Conservation (phyloP, 1,284 basidiomycete species). For the Tilletia indica region DNA sequence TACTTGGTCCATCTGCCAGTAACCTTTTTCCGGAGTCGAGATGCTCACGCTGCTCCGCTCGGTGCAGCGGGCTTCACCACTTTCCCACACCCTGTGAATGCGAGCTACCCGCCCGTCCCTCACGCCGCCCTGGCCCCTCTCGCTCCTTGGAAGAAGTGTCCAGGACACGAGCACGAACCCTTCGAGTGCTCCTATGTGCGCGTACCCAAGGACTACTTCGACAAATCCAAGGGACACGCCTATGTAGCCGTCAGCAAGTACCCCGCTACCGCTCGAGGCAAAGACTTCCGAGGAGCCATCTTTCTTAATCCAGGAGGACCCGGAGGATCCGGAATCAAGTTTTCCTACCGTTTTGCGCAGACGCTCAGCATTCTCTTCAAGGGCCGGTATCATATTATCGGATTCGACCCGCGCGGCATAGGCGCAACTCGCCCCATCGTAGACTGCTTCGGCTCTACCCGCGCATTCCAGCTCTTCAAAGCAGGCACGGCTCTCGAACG, state of each 20-base stretch:
- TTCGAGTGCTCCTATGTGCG: not conserved
- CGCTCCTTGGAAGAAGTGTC: not conserved
- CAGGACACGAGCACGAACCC: not conserved
- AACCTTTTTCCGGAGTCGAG: too few relatives aligned
- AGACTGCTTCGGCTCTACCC: conserved; percentile 55
- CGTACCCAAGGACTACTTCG: conserved; percentile 56
- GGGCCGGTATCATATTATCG: conserved; percentile 53
- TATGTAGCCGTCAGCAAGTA: conserved; percentile 51
- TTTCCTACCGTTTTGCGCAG: not conserved
- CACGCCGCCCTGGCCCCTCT: not conserved
- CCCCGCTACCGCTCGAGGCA: conserved; percentile 25
- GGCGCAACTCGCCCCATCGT: conserved; percentile 57
- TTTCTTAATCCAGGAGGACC: conserved; percentile 19
- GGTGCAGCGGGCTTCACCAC: not conserved
- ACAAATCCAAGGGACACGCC: conserved; percentile 44
- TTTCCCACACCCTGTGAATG: not conserved
- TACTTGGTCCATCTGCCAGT: too few relatives aligned
- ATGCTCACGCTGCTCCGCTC: not conserved
- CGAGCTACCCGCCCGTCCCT: not conserved
- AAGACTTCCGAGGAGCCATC: conserved; percentile 17
- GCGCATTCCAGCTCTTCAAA: conserved; percentile 53
- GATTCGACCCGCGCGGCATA: conserved; percentile 60
- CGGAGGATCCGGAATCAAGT: not conserved
- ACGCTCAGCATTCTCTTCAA: conserved; percentile 1
- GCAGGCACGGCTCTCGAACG: conserved; percentile 57